Evolutionary conservation across 2,329 filamentous ascomycete genomes (phyloP).

Genomic region (Cladosporium sp.): DNA sequence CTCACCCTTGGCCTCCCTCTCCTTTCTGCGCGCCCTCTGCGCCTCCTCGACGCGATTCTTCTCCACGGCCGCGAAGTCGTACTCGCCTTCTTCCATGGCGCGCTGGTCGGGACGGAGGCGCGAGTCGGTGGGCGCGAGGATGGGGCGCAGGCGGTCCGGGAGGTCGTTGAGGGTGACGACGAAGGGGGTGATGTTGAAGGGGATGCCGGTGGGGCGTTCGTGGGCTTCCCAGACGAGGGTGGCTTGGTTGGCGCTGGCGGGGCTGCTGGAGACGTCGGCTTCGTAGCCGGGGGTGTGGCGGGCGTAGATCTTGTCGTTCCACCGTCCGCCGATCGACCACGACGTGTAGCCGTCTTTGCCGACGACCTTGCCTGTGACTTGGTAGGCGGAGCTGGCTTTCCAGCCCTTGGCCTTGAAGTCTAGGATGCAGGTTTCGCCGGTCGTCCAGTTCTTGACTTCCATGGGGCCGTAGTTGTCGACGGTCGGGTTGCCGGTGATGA

Average conservation of each 20-base stretch:
- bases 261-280: constrained; percentile 55
- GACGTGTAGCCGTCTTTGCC: constrained; percentile 74
- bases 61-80: constrained; percentile 86
- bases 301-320: constrained; percentile 97
- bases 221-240: constrained; percentile 94
- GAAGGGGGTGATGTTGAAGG: constrained; percentile 96
- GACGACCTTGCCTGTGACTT: constrained; percentile 80
- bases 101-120: constrained; percentile 90
- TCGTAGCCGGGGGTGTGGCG: constrained; percentile 90
- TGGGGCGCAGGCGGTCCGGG: constrained; percentile 71
- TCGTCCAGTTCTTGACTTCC: constrained; percentile 97
- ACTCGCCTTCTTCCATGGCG: constrained; percentile 98
- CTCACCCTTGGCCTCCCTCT: constrained; percentile 72
- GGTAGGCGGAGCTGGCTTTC: constrained; percentile 89
- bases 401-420: constrained; percentile 96
- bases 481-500: constrained; percentile 92
- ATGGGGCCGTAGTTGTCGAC: constrained; percentile 98
- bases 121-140: constrained; percentile 88
- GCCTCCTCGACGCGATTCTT: constrained; percentile 94
- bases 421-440: constrained; percentile 80
- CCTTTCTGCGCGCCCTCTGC: constrained; percentile 71
- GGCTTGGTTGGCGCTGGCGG: constrained; percentile 59
- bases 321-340: constrained; percentile 87
- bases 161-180: constrained; percentile 91
- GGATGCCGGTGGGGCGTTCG: constrained; percentile 73